Base-by-base conservation (phyloP, 2,329 filamentous ascomycete genomes). In the Pleoardoris graminearum region DNA sequence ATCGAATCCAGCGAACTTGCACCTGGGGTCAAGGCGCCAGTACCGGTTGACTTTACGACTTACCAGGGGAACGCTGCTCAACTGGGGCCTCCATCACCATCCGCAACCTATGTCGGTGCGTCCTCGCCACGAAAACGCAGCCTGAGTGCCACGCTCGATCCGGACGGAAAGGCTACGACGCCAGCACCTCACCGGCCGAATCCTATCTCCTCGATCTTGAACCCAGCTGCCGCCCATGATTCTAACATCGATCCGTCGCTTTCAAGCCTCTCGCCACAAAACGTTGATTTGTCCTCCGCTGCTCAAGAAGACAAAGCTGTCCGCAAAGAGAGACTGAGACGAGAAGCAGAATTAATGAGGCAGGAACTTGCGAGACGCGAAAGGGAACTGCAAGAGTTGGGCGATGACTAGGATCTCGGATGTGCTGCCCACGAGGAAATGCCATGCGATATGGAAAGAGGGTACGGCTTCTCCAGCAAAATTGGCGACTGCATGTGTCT, bases 31-130 rank as follows among this genome's bases (percentile, higher is more conserved):
- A 61, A 68, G 49, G 70, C 64, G 2, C 70, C 71, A 12, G 53
- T 70, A 2, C 67, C 71, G 5, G 64, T 74, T 35, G 71, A 74
- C 55, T 74, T 74, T 41, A 74, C 71, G 3, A 66, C 68, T 36
- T 74, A 71, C 54, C 60, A 66, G 36, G 50, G 54, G 21, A 63
- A 49, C 23, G 38, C 53, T 21, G 51, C 60, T 4, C 41, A 58
- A 52, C 56, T 17, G 43, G 17, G 33, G 33, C 38, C 22, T 37
- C 50, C 53, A 4, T 46, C 65, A 43, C 37, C 55, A 19, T 57
- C 60, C 16, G 48, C 58, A 2, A 53, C 42, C 29, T 64, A 59
- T 27, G 55, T 55, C 32, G 55, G 53, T 32, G 66, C 58, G 11
- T 65, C 60, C 22, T 68, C 60, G 7, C 67, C 70, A 8, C 59